phyloP scores from a whole-genome alignment of 257 asterid genomes.

The Linaria vulgaris region DNA sequence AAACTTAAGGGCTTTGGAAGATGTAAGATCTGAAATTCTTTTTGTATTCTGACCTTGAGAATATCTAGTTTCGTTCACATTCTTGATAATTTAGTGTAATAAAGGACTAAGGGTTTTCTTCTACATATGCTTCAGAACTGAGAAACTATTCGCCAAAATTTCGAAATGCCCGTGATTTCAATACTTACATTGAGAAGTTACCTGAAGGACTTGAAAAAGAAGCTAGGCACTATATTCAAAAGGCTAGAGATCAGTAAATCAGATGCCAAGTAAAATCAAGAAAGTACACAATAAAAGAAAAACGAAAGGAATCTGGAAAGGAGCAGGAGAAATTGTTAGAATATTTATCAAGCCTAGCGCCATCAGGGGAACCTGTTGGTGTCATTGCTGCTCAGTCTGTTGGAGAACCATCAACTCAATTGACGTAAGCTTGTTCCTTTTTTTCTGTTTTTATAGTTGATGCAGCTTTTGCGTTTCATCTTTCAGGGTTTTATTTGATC shows the following conservation, averaged over 20 bases:
- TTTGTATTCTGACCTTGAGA: constrained; percentile 12
- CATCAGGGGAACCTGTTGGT: constrained; percentile 95
- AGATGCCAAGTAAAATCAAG: constrained; percentile 16
- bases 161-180: constrained; percentile 44
- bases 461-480: background rate
- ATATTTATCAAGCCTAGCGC: constrained; percentile 83
- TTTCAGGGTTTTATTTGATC: background rate
- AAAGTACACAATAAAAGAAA: constrained; percentile 23
- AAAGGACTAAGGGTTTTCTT: constrained; percentile 11
- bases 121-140: constrained; percentile 57
- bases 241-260: constrained; percentile 26
- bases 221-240: constrained; percentile 42
- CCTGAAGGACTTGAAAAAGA: constrained; percentile 76
- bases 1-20: constrained; percentile 75
- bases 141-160: constrained; percentile 58
- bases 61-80: constrained; percentile 12
- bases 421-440: constrained; percentile 73
- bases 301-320: constrained; percentile 28
- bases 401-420: constrained; percentile 99
- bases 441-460: constrained; percentile 19
- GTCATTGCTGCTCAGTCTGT: constrained; percentile 96
- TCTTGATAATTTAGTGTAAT: constrained; percentile 9
- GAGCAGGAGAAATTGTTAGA: constrained; percentile 53
- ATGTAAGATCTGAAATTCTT: constrained; percentile 48
- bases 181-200: constrained; percentile 61